These are phyloP conservation scores for Phylloporus scabripes DNA, from an alignment of 768 basidiomycete genomes.

Conservation along the genomic window DNA sequence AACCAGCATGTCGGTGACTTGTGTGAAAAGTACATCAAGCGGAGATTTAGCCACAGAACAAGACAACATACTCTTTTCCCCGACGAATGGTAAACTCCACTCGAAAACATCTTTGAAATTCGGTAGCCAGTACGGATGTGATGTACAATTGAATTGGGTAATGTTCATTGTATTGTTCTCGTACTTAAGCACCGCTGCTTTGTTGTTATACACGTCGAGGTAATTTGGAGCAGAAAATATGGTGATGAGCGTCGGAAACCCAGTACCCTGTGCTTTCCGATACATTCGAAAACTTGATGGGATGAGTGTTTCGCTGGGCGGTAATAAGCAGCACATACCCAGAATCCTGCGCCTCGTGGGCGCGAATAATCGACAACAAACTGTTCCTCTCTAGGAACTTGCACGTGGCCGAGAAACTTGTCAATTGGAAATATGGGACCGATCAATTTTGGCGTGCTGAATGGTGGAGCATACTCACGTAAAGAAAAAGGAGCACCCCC, in stretches of 20 bases:
- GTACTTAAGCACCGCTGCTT: constrained; percentile 95
- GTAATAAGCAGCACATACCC: constrained; percentile 48
- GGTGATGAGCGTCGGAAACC: constrained; percentile 95
- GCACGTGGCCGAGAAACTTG: constrained; percentile 81
- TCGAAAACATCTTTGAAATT: constrained; percentile 99
- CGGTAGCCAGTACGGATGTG: constrained; percentile 93
- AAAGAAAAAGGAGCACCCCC: constrained; percentile 74
- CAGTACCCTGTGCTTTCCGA: constrained; percentile 85
- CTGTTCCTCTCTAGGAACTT: constrained; percentile 90
- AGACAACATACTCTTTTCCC: constrained; percentile 76
- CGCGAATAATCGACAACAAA: constrained; percentile 88
- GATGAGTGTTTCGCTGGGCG: not conserved
- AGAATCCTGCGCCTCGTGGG: constrained; percentile 95
- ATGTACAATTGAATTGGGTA: constrained; percentile 71
- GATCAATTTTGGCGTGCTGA: not conserved
- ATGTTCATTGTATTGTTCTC: constrained; percentile 96
- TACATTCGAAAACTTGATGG: constrained; percentile 79
- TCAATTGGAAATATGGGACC: not conserved
- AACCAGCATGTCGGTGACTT: constrained; percentile 99
- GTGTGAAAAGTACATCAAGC: not conserved
- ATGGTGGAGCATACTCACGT: constrained; percentile 38
- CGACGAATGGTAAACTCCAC: constrained; percentile 96
- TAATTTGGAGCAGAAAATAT: constrained; percentile 98
- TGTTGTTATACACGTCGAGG: constrained; percentile 94
- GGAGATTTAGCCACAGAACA: not conserved